Evolutionary conservation across 345 rosid species (phyloP).

Genomic region (Crucihimalaya himalaica): DNA sequence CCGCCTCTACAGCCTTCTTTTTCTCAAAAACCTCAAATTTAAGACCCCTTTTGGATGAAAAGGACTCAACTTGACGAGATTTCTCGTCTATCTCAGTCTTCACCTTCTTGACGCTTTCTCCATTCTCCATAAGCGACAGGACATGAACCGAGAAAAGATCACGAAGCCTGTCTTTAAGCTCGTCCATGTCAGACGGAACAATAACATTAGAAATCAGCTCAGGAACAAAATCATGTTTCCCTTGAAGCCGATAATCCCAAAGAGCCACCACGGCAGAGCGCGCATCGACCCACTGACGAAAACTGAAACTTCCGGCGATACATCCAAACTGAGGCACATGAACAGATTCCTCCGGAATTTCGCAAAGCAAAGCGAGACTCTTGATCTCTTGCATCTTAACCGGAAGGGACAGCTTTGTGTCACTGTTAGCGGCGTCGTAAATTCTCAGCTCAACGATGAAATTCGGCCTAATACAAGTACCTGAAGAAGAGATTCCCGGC

Average conservation of each 20-base stretch:
- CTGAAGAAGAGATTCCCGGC: background rate
- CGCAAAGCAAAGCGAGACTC: constrained; percentile 20
- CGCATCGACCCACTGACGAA: constrained; percentile 49
- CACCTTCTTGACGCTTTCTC: constrained; percentile 50
- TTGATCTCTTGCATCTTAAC: constrained; percentile 14
- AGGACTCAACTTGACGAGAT: constrained; percentile 32
- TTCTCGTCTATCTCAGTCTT: constrained; percentile 35
- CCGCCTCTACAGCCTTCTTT: constrained; percentile 43
- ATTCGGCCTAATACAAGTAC: constrained; percentile 18
- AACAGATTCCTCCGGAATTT: constrained; percentile 20
- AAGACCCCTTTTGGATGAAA: background rate
- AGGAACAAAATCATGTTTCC: constrained; percentile 37
- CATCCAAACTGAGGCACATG: constrained; percentile 11
- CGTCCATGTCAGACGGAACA: constrained; percentile 47
- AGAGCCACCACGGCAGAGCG: constrained; percentile 43
- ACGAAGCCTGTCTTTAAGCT: constrained; percentile 45
- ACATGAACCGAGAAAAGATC: constrained; percentile 45
- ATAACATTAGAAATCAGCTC: constrained; percentile 40
- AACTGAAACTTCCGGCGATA: constrained; percentile 43
- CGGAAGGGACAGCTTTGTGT: background rate
- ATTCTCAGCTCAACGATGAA: constrained; percentile 38
- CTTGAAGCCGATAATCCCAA: constrained; percentile 53
- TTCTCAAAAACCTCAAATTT: constrained; percentile 9
- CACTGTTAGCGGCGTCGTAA: background rate
- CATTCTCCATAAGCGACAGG: constrained; percentile 41